Evolutionary conservation across 2,329 filamentous ascomycete species (phyloP), one percentile per base, ranked within the genome.

Genomic region (Chrysoporthe deuterocubensis): DNA sequence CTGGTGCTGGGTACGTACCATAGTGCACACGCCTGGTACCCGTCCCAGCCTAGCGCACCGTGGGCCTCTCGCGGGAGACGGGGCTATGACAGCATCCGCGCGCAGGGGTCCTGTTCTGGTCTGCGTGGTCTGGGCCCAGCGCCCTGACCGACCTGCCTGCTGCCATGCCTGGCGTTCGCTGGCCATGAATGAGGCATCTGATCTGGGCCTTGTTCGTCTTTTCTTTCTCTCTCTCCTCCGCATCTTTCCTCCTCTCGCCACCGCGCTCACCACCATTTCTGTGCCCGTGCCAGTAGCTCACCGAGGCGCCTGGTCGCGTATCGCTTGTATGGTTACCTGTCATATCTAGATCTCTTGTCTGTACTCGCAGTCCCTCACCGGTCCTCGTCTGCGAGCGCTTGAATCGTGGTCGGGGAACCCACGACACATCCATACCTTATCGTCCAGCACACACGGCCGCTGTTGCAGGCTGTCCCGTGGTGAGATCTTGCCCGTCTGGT

Each of bases 71-170:
- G 6, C 50, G n/a, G n/a, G 26, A 7, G n/a, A 44, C 11, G 34
- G 26, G n/a, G 21, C 3, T 60, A 60, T 60, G 57, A 60, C 57
- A 60, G 57, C 57, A 60, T 60, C 32, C 40, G 13, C 13, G 40
- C 9, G 57, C 34, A 42, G 37, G 57, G 57, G 57, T 21, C 40
- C 18, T 59, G 37, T 34, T 40, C 18, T 21, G n/a, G 26, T 1
- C 26, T 26, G 26, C 26, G 26, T 26, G 26, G 26, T 26, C 26
- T 26, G 26, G 26, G 26, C 26, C 26, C 26, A 26, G 26, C 26
- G 26, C 26, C 26, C 26, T 26, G 26, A 26, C 26, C 26, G 26
- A 26, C 26, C 26, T 26, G 26, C 26, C 37, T 40, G 37, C 9
- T 13, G 50, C 21, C 50, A 14, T 16, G 26, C 11, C 50, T 54